Conservation (phyloP, 78 protist species). For the Dictyostelium discoideum region dicty_2.7 NC_007090.3:620501-621000, state of each 20-base stretch:
- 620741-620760: neutral
- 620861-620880: neutral
- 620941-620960: neutral
- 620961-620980: neutral
- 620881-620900: neutral
- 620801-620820: neutral
- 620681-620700: neutral
- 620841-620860: neutral
- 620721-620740: neutral
- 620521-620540: neutral
- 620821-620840: neutral
- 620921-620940: neutral
- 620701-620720: neutral
- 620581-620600: neutral
- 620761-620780: neutral
- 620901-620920: neutral
- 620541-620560: neutral
- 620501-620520: neutral
- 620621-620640: neutral
- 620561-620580: neutral
- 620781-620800: neutral
- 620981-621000: neutral
- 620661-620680: neutral
- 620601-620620: too few species aligned
- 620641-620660: neutral